phyloP scores from a whole-genome alignment of 2,329 filamentous ascomycete species.

The Paraconiothyrium brasiliense region DNA sequence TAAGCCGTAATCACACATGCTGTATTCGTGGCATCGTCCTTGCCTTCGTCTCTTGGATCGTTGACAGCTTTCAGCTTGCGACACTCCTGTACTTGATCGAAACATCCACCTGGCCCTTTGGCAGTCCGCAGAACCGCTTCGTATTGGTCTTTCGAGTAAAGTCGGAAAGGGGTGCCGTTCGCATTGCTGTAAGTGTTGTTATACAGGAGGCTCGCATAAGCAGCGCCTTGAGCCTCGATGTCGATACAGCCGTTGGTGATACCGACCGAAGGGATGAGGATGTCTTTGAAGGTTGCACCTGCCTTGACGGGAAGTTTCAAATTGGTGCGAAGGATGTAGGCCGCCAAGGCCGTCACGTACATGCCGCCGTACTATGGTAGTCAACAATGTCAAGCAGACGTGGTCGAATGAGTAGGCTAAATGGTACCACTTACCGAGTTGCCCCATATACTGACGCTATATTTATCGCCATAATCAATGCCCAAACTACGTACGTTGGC shows the following conservation, averaged over 20 bases:
- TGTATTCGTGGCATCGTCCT: constrained; percentile 6
- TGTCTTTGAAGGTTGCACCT: constrained; percentile 31
- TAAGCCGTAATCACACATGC: constrained; percentile 38
- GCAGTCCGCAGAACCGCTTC: constrained; percentile 56
- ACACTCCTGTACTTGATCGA: constrained; percentile 60
- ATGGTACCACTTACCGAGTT: constrained; percentile 10
- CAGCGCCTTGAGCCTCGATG: neutral
- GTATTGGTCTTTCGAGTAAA: constrained; percentile 51
- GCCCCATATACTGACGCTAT: constrained; percentile 18
- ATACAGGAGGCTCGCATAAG: constrained; percentile 52
- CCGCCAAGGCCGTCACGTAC: constrained; percentile 62
- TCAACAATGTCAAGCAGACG: neutral
- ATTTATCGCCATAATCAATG: constrained; percentile 9
- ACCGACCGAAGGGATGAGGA: constrained; percentile 17
- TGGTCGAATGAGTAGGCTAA: neutral
- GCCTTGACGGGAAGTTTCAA: constrained; percentile 49
- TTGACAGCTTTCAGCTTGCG: constrained; percentile 32
- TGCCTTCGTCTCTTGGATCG: constrained; percentile 9
- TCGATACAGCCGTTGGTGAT: constrained; percentile 22
- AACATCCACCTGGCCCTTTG: constrained; percentile 57
- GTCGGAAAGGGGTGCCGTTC: neutral
- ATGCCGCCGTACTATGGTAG: constrained; percentile 56
- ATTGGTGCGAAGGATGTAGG: constrained; percentile 64
- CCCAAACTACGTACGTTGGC: constrained; percentile 5
- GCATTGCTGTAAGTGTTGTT: constrained; percentile 62